Evolutionary conservation across 805 yeast genomes (phyloP).

Genomic region (Metschnikowia kofuensis): DNA sequence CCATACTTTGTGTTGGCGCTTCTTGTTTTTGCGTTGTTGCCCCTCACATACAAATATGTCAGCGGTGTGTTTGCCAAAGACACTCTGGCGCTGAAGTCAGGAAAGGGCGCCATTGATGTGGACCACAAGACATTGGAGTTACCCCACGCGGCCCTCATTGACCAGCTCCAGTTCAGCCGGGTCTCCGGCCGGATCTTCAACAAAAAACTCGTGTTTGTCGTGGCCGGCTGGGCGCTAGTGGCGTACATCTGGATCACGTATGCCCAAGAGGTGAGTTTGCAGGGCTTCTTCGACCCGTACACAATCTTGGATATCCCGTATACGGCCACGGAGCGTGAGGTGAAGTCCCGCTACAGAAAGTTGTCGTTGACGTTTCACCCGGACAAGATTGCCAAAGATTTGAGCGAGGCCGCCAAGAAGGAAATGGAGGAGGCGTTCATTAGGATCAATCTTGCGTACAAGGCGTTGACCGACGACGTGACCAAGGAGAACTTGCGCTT

Average conservation of each 20-base stretch:
- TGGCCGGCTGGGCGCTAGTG: conserved; percentile 62
- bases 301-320: conserved; percentile 72
- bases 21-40: conserved; percentile 63
- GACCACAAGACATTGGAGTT: conserved; percentile 31
- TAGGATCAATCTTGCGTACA: conserved; percentile 84
- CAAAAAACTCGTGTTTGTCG: conserved; percentile 29
- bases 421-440: conserved; percentile 75
- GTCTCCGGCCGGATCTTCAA: conserved; percentile 37
- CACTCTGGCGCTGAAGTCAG: conserved; percentile 17
- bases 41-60: conserved; percentile 47
- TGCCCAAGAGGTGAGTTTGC: conserved; percentile 45
- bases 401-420: conserved; percentile 52
- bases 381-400: conserved; percentile 73
- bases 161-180: conserved; percentile 26
- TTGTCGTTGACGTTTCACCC: conserved; percentile 90
- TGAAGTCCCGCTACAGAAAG: conserved; percentile 81
- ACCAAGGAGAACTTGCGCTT: conserved; percentile 76
- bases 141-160: conserved; percentile 22
- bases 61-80: conserved; percentile 18
- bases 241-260: conserved; percentile 35
- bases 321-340: conserved; percentile 67
- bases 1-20: conserved; percentile 83
- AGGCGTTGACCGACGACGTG: conserved; percentile 88
- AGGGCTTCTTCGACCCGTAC: conserved; percentile 81
- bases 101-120: conserved; percentile 31